Evolutionary conservation across 768 basidiomycete species (phyloP).

Genomic region (Vararia minispora): DNA sequence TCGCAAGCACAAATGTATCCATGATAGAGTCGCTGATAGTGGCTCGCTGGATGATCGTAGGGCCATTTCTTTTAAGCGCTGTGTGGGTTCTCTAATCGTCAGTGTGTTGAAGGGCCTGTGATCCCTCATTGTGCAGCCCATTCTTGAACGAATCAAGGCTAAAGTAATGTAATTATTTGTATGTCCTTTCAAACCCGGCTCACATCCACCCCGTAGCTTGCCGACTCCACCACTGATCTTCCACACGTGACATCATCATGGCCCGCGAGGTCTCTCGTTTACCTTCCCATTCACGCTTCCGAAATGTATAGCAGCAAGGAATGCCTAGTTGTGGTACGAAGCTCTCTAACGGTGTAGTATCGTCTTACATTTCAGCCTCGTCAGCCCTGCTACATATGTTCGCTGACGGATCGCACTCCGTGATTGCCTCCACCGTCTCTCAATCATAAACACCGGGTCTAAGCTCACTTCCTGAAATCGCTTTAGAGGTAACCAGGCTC

Average conservation of each 20-base stretch:
- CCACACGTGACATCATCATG: conserved; percentile 11
- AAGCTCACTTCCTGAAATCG: neutral
- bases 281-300: conserved; percentile 12
- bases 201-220: conserved; percentile 1
- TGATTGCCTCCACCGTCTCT: conserved; percentile 1
- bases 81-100: too few relatives aligned
- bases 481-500: neutral
- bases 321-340: neutral
- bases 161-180: too few relatives aligned
- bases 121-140: too few relatives aligned
- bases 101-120: too few relatives aligned
- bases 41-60: too few relatives aligned
- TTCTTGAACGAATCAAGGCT: too few relatives aligned
- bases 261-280: conserved; percentile 7
- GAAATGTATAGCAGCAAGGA: conserved; percentile 5
- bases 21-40: too few relatives aligned
- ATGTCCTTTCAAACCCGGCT: neutral
- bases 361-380: conserved; percentile 8
- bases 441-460: neutral
- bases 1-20: too few relatives aligned
- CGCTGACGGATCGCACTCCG: neutral
- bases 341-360: conserved; percentile 6
- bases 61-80: too few relatives aligned
- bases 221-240: neutral
- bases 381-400: conserved; percentile 4